Conservation (phyloP, 1,139 yeast species). For the Pichiaceae sp. region DNA sequence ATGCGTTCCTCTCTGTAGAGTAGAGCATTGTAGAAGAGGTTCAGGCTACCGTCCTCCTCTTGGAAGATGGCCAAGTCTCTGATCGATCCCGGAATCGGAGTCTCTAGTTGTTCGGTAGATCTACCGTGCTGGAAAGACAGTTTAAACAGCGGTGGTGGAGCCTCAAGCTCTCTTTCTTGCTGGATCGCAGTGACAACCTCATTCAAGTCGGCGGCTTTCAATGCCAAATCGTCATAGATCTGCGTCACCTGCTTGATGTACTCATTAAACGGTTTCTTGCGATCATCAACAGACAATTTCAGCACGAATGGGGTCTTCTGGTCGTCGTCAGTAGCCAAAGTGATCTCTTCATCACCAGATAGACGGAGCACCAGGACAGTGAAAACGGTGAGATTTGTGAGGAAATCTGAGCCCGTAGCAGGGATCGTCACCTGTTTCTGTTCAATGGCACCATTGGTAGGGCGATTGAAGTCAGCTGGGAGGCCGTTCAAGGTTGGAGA, state of each 20-base stretch:
- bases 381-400: conserved; percentile 58
- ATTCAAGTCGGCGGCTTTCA: conserved; percentile 38
- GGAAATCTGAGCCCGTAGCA: conserved; percentile 27
- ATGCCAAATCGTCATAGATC: conserved; percentile 32
- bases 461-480: conserved; percentile 82
- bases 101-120: conserved; percentile 35
- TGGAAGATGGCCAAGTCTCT: conserved; percentile 57
- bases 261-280: conserved; percentile 44
- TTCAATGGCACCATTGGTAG: conserved; percentile 60
- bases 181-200: conserved; percentile 49
- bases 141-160: conserved; percentile 56
- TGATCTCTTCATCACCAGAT: conserved; percentile 91
- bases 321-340: conserved; percentile 60
- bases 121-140: conserved; percentile 48
- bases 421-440: conserved; percentile 29
- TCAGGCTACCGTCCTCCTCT: conserved; percentile 23
- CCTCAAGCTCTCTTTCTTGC: conserved; percentile 39
- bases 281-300: conserved; percentile 45
- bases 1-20: conserved; percentile 69
- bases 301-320: conserved; percentile 37
- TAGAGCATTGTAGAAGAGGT: conserved; percentile 64
- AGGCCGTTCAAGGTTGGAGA: conserved; percentile 79
- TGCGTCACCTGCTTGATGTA: conserved; percentile 37
- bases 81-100: conserved; percentile 42
- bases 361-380: conserved; percentile 67